These are phyloP conservation scores for Vachellia collinsii DNA, from an alignment of 306 rosid species.

Conservation along the genomic window DNA sequence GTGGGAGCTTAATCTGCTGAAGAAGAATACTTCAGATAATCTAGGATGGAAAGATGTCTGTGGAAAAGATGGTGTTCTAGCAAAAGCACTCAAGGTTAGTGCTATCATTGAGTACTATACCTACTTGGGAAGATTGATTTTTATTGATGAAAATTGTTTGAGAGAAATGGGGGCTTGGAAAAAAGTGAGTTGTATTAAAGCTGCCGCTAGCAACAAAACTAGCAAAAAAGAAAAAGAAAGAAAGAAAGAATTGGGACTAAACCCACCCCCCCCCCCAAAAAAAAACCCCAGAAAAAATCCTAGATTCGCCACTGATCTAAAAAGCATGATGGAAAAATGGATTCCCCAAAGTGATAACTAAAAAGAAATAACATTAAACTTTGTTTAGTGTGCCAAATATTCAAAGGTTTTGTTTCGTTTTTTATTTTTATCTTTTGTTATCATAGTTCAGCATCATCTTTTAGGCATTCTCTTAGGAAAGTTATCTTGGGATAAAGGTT, in stretches of 20 bases:
- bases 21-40: conserved; percentile 74
- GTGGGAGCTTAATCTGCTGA: conserved; percentile 91
- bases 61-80: conserved; percentile 85
- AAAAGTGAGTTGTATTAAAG: neutral
- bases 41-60: conserved; percentile 83
- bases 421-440: neutral
- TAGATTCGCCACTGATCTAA: neutral
- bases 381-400: conserved; percentile 23
- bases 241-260: neutral
- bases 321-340: neutral
- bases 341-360: neutral
- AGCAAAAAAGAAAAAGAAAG: too few relatives aligned
- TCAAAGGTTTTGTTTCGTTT: neutral
- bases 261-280: neutral
- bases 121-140: conserved; percentile 2
- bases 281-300: neutral
- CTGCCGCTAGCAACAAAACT: too few relatives aligned
- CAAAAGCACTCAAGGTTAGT: conserved; percentile 81
- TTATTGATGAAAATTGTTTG: neutral
- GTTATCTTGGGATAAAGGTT: neutral
- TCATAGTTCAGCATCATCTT: conserved; percentile 20
- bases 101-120: conserved; percentile 22
- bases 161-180: neutral
- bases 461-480: neutral
- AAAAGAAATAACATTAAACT: neutral